Conservation (phyloP, 768 basidiomycete species). For the Lactifluus pinguis region DNA sequence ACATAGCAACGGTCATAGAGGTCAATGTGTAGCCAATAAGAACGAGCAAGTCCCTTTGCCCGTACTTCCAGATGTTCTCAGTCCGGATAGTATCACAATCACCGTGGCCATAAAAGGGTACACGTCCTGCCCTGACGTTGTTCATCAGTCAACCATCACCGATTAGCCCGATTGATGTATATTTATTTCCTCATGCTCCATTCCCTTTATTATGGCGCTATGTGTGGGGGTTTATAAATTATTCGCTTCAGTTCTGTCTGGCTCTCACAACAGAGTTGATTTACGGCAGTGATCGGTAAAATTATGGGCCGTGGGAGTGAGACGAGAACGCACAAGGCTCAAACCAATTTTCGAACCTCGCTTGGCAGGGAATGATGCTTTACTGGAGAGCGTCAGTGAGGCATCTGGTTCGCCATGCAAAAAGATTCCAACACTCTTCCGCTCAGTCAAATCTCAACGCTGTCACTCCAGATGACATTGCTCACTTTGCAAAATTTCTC, state of each 20-base stretch:
- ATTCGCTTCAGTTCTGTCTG: too few species aligned
- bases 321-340: background rate
- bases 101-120: slow-evolving; percentile 1
- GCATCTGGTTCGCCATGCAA: background rate
- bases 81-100: slow-evolving; percentile 5
- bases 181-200: too few species aligned
- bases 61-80: slow-evolving; percentile 8
- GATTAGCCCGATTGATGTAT: too few species aligned
- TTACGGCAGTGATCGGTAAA: too few species aligned
- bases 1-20: slow-evolving; percentile 21
- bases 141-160: too few species aligned
- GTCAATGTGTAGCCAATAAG: slow-evolving; percentile 26
- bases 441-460: slow-evolving; percentile 25
- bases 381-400: background rate
- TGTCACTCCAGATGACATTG: slow-evolving; percentile 49
- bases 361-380: slow-evolving; percentile 2
- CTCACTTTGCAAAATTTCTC: slow-evolving; percentile 59
- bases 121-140: background rate
- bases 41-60: slow-evolving; percentile 4
- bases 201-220: too few species aligned
- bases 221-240: too few species aligned
- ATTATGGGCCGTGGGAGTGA: background rate
- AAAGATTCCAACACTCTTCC: slow-evolving; percentile 21
- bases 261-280: too few species aligned
- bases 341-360: background rate